phyloP scores from a whole-genome alignment of 1,284 basidiomycete species.

The Trichosporon ovoides region DNA sequence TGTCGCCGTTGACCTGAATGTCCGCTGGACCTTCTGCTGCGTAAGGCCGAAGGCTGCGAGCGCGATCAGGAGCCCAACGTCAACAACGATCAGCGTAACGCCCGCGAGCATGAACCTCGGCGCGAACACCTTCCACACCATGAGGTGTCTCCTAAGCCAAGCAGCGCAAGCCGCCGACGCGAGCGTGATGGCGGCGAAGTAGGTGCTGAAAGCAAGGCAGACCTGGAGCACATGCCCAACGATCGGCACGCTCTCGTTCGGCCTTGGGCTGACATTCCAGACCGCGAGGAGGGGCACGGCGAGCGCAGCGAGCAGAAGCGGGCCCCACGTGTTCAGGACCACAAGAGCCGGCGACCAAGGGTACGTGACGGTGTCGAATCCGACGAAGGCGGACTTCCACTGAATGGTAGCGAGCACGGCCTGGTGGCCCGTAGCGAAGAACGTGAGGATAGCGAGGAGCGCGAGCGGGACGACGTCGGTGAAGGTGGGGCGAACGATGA shows the following conservation, averaged over 20 bases:
- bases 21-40: slow-evolving; percentile 43
- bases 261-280: slow-evolving; percentile 77
- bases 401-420: slow-evolving; percentile 83
- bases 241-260: slow-evolving; percentile 37
- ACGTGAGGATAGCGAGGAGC: slow-evolving; percentile 67
- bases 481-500: slow-evolving; percentile 55
- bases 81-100: slow-evolving; percentile 49
- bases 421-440: slow-evolving; percentile 90
- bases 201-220: slow-evolving; percentile 62
- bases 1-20: slow-evolving; percentile 38
- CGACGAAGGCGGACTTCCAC: slow-evolving; percentile 89
- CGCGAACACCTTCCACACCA: slow-evolving; percentile 99
- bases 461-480: slow-evolving; percentile 66
- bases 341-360: slow-evolving; percentile 75
- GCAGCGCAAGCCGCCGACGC: slow-evolving; percentile 69
- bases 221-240: slow-evolving; percentile 52
- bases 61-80: slow-evolving; percentile 49
- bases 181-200: slow-evolving; percentile 64
- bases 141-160: slow-evolving; percentile 77
- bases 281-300: slow-evolving; percentile 67
- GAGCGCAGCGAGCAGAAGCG: slow-evolving; percentile 61
- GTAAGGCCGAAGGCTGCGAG: slow-evolving; percentile 40
- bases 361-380: slow-evolving; percentile 63
- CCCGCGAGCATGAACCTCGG: slow-evolving; percentile 83
- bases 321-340: slow-evolving; percentile 71